phyloP scores from a whole-genome alignment of 2,329 filamentous ascomycete species.

The Colletotrichum graminicola region DNA sequence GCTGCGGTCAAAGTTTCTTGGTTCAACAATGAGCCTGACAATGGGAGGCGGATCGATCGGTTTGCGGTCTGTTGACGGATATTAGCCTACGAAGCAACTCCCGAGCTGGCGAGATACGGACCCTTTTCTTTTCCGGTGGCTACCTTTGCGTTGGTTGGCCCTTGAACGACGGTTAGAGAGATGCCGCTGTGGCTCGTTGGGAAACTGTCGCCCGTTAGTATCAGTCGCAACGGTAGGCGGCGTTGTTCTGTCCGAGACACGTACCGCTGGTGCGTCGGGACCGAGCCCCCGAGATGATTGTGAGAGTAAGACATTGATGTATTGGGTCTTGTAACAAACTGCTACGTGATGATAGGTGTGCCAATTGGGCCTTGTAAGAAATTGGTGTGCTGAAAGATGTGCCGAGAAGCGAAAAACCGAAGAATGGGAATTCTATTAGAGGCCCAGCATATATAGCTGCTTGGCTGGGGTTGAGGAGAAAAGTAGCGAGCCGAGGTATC shows the following conservation, averaged over 20 bases:
- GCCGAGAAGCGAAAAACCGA: not conserved
- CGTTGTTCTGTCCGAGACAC: not conserved
- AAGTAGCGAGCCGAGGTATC: not conserved
- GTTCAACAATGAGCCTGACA: conserved; percentile 73
- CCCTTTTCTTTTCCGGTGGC: conserved; percentile 69
- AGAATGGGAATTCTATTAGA: not conserved
- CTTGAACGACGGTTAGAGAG: conserved; percentile 11
- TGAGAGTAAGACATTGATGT: not conserved
- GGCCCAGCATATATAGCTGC: not conserved
- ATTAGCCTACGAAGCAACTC: not conserved
- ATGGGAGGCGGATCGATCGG: conserved; percentile 91
- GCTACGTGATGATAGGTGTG: not conserved
- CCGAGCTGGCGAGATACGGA: conserved; percentile 51
- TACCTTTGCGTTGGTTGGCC: conserved; percentile 16
- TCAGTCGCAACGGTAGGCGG: no score
- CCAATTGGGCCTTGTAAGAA: not conserved
- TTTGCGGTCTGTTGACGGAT: conserved; percentile 73
- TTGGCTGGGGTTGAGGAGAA: not conserved
- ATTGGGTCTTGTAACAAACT: not conserved
- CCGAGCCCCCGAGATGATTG: not conserved
- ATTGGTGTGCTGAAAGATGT: not conserved
- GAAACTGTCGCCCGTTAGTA: not conserved
- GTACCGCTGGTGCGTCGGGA: not conserved
- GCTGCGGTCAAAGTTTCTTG: conserved; percentile 60
- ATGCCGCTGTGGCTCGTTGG: not conserved